Base-by-base conservation (phyloP, 768 basidiomycete genomes). In the Pholiota microspora region DNA sequence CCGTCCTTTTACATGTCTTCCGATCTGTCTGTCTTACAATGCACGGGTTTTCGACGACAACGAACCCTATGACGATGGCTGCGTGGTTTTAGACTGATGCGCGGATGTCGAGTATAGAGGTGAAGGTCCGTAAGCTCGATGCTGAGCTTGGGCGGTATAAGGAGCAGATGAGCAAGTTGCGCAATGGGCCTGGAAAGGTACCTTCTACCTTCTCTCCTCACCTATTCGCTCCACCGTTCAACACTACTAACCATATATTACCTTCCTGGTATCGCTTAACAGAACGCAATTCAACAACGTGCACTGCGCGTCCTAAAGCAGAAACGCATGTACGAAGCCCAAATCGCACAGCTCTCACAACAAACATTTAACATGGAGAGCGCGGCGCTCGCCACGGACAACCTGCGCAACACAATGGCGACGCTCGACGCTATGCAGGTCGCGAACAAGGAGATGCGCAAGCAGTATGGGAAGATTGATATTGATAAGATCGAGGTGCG, bases 341-440 rank as follows among this genome's bases (percentile, higher is more conserved):
- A 99, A 69, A 81, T 98, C 34, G 79, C 84, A 7, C 94, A 97
- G 69, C 79, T 99, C 13, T 77, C 89, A 25, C 97, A 98, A 68
- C 97, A 98, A 70, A 88, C 92, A 21, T 98, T 93, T 77, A 98
- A 99, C 72, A 98, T 98, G 91, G 95, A 99, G 74, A 94, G 91
- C 51, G 89, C 95, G 10, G 83, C 90, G 12, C 84, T 98, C 64
- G 87, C 92, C 7, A 98, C 96, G n/a, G 97, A 98, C 74, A 98
- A 98, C 71, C 71, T 98, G 64, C 85, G 93, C 59, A 98, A 98
- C 69, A 98, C 97, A 64, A 98, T 99, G 96, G 96, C 93, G 10
- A 98, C 97, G 0, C 84, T 98, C 25, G 93, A 97, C 60, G 97
- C 94, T 4, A 98, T 99, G 94, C 84, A 93, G 67, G 66, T 80